Evolutionary conservation across 2,329 filamentous ascomycete genomes (phyloP).

Genomic region (Phialophora tarda): DNA sequence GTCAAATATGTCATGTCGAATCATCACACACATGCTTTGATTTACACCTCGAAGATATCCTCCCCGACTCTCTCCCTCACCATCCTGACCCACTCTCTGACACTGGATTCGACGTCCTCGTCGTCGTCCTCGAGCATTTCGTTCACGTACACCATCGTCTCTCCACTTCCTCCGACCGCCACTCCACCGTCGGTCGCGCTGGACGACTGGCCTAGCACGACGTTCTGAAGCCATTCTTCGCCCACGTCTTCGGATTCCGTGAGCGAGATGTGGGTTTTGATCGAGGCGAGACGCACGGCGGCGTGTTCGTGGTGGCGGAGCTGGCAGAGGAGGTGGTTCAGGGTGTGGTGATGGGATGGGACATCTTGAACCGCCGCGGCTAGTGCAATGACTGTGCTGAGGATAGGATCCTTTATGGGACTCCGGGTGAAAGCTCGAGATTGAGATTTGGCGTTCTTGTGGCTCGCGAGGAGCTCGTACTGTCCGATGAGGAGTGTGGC

Average conservation of each 20-base stretch:
- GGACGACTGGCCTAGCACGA: constrained; percentile 31
- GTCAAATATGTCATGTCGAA: neutral
- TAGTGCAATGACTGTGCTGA: constrained; percentile 51
- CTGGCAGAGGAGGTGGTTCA: constrained; percentile 79
- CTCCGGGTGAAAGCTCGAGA: neutral
- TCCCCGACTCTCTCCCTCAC: constrained; percentile 91
- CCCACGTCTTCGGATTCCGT: constrained; percentile 71
- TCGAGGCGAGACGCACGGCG: constrained; percentile 76
- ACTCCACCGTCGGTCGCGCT: constrained; percentile 13
- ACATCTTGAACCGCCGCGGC: constrained; percentile 67
- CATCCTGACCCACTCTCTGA: constrained; percentile 83
- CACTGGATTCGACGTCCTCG: constrained; percentile 88
- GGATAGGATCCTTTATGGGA: constrained; percentile 39
- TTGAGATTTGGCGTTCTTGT: constrained; percentile 41
- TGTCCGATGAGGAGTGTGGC: constrained; percentile 72
- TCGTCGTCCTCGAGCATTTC: constrained; percentile 97
- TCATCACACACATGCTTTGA: neutral
- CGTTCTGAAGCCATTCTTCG: constrained; percentile 82
- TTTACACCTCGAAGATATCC: constrained; percentile 53
- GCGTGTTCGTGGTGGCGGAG: constrained; percentile 73
- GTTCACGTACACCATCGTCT: constrained; percentile 96
- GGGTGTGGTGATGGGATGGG: constrained; percentile 85
- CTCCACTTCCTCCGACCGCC: constrained; percentile 47
- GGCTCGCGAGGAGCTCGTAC: constrained; percentile 53
- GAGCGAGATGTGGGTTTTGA: constrained; percentile 79